phyloP scores from a whole-genome alignment of 2,329 filamentous ascomycete species.

The Coniochaeta prunicola region DNA sequence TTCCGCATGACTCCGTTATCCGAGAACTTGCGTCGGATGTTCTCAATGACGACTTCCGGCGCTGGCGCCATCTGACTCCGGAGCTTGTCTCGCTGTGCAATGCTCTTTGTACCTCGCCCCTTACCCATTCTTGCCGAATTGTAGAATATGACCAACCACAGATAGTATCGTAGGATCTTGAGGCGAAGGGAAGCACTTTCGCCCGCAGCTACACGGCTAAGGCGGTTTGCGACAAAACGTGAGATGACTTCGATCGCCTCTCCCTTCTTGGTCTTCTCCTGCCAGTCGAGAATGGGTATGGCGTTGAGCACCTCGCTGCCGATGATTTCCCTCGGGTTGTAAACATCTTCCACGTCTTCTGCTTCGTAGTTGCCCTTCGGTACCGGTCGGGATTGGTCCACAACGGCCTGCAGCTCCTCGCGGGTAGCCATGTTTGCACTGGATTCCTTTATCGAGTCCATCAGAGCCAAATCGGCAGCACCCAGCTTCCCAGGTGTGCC shows the following conservation, averaged over 20 bases:
- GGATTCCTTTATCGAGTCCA: constrained; percentile 54
- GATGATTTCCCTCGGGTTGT: constrained; percentile 59
- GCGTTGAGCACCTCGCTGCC: constrained; percentile 59
- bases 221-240: constrained; percentile 57
- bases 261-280: constrained; percentile 54
- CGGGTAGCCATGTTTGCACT: constrained; percentile 60
- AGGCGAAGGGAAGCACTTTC: constrained; percentile 45
- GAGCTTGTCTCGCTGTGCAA: constrained; percentile 58
- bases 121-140: constrained; percentile 36
- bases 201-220: constrained; percentile 46
- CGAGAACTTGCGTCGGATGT: constrained; percentile 63
- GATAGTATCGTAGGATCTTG: constrained; percentile 53
- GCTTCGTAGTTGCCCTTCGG: constrained; percentile 64
- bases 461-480: constrained; percentile 49
- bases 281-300: constrained; percentile 68
- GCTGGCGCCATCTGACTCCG: constrained; percentile 47
- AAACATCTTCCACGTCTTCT: constrained; percentile 63
- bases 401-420: constrained; percentile 56
- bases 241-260: constrained; percentile 51
- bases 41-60: constrained; percentile 56
- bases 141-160: constrained; percentile 49
- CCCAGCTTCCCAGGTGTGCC: constrained; percentile 42
- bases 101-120: constrained; percentile 36
- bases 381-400: constrained; percentile 64
- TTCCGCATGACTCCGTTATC: constrained; percentile 58